Evolutionary conservation across 2,329 filamentous ascomycete species (phyloP).

Genomic region (Fusarium sp.): DNA sequence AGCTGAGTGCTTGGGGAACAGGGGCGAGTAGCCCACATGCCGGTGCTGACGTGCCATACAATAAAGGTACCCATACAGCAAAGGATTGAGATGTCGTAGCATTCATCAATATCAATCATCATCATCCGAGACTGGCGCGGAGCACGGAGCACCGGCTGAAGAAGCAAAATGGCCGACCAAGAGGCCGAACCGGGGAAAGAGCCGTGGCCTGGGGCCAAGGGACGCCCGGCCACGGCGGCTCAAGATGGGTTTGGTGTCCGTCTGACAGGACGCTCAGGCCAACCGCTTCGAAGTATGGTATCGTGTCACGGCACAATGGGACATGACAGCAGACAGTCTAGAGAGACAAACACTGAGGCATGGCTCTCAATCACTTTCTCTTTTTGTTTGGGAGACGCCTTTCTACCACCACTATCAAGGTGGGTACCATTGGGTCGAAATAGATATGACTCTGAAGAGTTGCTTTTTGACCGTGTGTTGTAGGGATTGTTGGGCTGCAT

Average conservation of each 20-base stretch:
- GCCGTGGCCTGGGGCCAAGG: slow-evolving; percentile 26
- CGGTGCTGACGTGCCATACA: neutral
- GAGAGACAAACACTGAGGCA: neutral
- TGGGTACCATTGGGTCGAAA: slow-evolving; percentile 32
- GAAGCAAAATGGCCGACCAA: slow-evolving; percentile 44
- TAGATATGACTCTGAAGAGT: slow-evolving; percentile 14
- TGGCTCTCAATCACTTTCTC: slow-evolving; percentile 8
- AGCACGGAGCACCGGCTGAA: slow-evolving; percentile 30
- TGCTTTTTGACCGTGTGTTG: slow-evolving; percentile 27
- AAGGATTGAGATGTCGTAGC: neutral
- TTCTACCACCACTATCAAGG: slow-evolving; percentile 13
- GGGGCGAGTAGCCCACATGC: slow-evolving; percentile 18
- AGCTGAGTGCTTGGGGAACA: slow-evolving; percentile 11
- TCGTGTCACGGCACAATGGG: slow-evolving; percentile 14
- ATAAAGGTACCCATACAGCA: neutral
- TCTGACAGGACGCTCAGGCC: slow-evolving; percentile 48
- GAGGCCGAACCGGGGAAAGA: slow-evolving; percentile 43
- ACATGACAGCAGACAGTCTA: slow-evolving; percentile 19
- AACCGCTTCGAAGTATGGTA: slow-evolving; percentile 19
- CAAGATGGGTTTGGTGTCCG: slow-evolving; percentile 33
- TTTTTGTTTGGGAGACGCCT: slow-evolving; percentile 2
- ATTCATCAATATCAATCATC: slow-evolving; percentile 23
- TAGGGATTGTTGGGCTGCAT: slow-evolving; percentile 26
- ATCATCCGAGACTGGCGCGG: slow-evolving; percentile 32
- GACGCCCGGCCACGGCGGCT: slow-evolving; percentile 36